Conservation (phyloP, 306 rosid genomes). For the Canavalia ensiformis region DNA sequence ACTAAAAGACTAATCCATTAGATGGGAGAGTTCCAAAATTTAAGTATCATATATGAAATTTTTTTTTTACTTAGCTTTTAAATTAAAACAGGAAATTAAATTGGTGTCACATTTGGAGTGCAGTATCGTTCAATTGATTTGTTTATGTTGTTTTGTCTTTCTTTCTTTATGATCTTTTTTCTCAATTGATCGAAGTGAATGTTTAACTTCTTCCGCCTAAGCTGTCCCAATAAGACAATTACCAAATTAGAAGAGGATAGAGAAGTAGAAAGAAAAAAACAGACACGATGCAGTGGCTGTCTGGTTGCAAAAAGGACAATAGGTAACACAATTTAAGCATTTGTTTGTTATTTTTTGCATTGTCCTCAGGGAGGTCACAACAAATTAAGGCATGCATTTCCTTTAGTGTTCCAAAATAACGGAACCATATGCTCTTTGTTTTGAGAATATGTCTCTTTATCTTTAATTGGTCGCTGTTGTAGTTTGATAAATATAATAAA, state of each 20-base stretch:
- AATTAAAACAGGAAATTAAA: neutral
- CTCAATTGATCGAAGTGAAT: neutral
- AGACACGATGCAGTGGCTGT: neutral
- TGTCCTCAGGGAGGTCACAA: slow-evolving; percentile 5
- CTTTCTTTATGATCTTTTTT: neutral
- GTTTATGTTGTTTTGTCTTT: neutral
- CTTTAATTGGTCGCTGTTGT: neutral
- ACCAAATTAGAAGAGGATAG: neutral
- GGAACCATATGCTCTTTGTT: slow-evolving; percentile 13
- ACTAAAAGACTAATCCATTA: no score
- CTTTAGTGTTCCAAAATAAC: neutral
- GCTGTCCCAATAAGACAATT: neutral
- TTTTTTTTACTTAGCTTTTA: no score
- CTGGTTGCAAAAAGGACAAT: neutral
- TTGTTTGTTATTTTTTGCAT: slow-evolving; percentile 6
- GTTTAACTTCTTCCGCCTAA: neutral
- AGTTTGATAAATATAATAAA: no score
- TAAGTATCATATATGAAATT: no score
- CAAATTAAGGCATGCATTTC: slow-evolving; percentile 6
- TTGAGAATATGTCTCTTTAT: slow-evolving; percentile 9
- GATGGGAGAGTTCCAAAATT: no score
- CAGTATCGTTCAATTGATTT: neutral
- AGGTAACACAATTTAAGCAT: neutral
- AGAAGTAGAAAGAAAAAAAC: neutral
- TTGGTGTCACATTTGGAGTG: neutral